Percentiles rank a stretch among this genome's conserved stretches.
phyloP scores from a whole-genome alignment of 306 rosid genomes.

The Cucurbita pepo region DNA sequence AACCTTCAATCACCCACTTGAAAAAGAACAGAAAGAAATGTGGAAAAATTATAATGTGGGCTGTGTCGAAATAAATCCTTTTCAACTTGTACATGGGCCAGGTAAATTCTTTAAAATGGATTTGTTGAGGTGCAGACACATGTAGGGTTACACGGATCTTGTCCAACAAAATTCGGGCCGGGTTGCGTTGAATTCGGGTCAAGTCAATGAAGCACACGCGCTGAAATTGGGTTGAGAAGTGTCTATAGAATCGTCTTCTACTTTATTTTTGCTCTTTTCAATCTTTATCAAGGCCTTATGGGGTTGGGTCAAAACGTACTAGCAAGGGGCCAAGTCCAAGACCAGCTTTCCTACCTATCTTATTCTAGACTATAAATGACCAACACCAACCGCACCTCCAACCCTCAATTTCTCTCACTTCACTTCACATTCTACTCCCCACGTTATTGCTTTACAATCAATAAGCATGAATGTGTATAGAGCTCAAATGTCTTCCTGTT shows the following conservation, averaged over 20 bases:
- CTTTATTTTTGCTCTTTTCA: not conserved
- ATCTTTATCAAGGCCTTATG: conserved; percentile 1
- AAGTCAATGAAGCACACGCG: too few relatives aligned
- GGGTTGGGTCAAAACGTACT: conserved; percentile 5
- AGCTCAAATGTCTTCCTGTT: conserved; percentile 50
- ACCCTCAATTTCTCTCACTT: conserved; percentile 3
- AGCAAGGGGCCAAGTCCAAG: not conserved
- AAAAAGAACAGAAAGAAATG: too few relatives aligned
- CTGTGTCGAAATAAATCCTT: too few relatives aligned
- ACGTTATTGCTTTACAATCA: not conserved
- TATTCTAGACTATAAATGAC: conserved; percentile 7
- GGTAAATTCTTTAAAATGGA: too few relatives aligned
- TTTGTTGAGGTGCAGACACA: too few relatives aligned
- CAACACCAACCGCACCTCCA: conserved; percentile 3
- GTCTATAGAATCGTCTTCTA: not conserved
- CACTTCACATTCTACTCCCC: not conserved
- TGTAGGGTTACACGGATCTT: too few relatives aligned
- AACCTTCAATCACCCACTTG: too few relatives aligned
- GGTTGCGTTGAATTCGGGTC: too few relatives aligned
- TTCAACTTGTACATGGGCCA: too few relatives aligned
- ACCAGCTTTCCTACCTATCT: not conserved
- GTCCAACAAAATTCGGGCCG: too few relatives aligned
- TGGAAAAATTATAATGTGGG: too few relatives aligned
- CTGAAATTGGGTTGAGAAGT: too few relatives aligned
- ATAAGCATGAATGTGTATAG: conserved; percentile 29